These are phyloP conservation scores for Lactarius evosmus DNA, from an alignment of 768 basidiomycete species.

Conservation along the genomic window DNA sequence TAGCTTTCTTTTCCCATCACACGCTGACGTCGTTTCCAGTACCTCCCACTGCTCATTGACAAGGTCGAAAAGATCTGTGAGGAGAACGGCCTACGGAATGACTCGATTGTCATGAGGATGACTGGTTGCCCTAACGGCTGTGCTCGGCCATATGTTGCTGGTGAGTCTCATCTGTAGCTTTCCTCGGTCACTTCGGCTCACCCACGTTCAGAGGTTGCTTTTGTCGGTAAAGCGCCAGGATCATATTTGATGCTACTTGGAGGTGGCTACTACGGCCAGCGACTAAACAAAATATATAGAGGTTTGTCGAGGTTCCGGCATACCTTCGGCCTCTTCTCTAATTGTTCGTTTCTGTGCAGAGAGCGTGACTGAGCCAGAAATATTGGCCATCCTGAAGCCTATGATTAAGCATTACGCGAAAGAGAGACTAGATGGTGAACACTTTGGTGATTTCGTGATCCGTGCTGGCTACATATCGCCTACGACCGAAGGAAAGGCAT, in stretches of 20 bases:
- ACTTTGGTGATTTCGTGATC: slow-evolving; percentile 94
- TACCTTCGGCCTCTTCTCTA: background rate
- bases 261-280: slow-evolving; percentile 91
- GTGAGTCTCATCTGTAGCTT: slow-evolving; percentile 38
- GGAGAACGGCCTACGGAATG: slow-evolving; percentile 87
- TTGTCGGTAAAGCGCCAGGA: slow-evolving; percentile 94
- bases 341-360: slow-evolving; percentile 43
- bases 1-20: background rate
- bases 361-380: slow-evolving; percentile 87
- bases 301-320: slow-evolving; percentile 40
- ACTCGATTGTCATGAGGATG: slow-evolving; percentile 98
- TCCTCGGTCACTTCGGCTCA: background rate
- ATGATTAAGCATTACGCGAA: slow-evolving; percentile 95
- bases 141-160: slow-evolving; percentile 89
- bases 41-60: slow-evolving; percentile 86
- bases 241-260: slow-evolving; percentile 93
- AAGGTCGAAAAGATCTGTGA: slow-evolving; percentile 96
- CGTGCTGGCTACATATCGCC: slow-evolving; percentile 87
- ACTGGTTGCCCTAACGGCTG: slow-evolving; percentile 96
- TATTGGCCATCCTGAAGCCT: slow-evolving; percentile 79
- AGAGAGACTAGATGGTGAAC: slow-evolving; percentile 83
- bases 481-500: slow-evolving; percentile 77
- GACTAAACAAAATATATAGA: slow-evolving; percentile 94
- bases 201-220: slow-evolving; percentile 71
- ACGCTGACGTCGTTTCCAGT: slow-evolving; percentile 43